Evolutionary conservation across 108 stramenopile species (phyloP).

Genomic region (Asterionellopsis glacialis): DNA sequence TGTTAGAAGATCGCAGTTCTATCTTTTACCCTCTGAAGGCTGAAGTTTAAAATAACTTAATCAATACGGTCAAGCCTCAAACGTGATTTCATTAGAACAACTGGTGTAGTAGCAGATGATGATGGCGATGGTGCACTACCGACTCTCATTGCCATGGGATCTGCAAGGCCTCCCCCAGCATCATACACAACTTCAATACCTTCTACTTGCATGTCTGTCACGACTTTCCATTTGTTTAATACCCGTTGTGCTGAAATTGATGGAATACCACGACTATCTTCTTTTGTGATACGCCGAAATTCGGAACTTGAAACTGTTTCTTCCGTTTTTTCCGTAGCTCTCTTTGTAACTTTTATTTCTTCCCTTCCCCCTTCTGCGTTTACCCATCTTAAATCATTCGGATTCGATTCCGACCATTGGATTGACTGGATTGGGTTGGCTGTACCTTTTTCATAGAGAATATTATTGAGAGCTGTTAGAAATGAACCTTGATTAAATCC

Average conservation of each 20-base stretch:
- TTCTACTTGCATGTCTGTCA: constrained; percentile 25
- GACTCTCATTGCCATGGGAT: constrained; percentile 22
- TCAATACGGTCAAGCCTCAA: constrained; percentile 13
- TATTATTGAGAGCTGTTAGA: background rate
- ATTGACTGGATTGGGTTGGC: constrained; percentile 27
- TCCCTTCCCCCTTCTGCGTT: constrained; percentile 51
- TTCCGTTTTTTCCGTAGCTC: constrained; percentile 46
- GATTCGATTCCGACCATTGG: constrained; percentile 62
- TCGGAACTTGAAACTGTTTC: constrained; percentile 54
- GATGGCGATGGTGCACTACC: constrained; percentile 6
- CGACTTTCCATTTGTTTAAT: constrained; percentile 69
- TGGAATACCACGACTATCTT: constrained; percentile 50
- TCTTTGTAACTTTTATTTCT: constrained; percentile 81
- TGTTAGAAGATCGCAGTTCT: constrained; percentile 50
- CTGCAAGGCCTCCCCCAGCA: constrained; percentile 38
- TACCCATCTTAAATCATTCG: constrained; percentile 55
- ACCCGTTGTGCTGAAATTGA: constrained; percentile 54
- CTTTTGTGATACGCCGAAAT: constrained; percentile 60
- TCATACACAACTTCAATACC: constrained; percentile 74
- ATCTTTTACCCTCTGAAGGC: constrained; percentile 63
- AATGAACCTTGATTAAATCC: constrained; percentile 56
- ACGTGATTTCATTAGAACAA: constrained; percentile 29
- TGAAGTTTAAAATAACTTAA: constrained; percentile 29
- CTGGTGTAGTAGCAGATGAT: background rate
- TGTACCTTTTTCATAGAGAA: background rate